Evolutionary conservation across 1,284 basidiomycete genomes (phyloP), one percentile per base, ranked within the genome.

Genomic region (Cutaneotrichosporon sp.): DNA sequence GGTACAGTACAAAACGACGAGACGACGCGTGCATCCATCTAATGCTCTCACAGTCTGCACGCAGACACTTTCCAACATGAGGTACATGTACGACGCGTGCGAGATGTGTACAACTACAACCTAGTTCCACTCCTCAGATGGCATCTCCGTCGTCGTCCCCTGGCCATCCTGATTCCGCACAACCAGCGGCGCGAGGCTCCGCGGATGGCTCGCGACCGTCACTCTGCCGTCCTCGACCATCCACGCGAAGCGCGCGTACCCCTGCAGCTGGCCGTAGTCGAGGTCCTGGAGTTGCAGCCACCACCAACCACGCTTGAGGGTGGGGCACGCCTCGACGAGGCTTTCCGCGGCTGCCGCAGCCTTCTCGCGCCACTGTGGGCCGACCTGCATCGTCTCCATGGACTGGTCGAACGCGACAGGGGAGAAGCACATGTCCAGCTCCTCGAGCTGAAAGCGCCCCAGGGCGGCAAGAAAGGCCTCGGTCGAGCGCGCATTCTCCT

Each of bases 11-110:
- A n/a, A n/a, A n/a, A n/a, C n/a, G n/a, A n/a, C n/a, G n/a, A n/a
- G n/a, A n/a, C n/a, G n/a, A n/a, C n/a, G n/a, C n/a, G n/a, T n/a
- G n/a, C n/a, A n/a, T n/a, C n/a, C n/a, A n/a, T n/a, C n/a, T n/a
- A n/a, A n/a, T n/a, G n/a, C n/a, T n/a, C n/a, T n/a, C n/a, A n/a
- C n/a, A n/a, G n/a, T n/a, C 9, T 95, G 92, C 18, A 88, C 86
- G 63, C 94, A 92, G 33, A 95, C n/a, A n/a, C n/a, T n/a, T n/a
- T n/a, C n/a, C n/a, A n/a, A n/a, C 90, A 92, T 91, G 64, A 91
- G 85, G 75, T 94, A 92, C 29, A 29, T 29, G 9, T 9, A 29
- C 29, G 29, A 9, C 16, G 6, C 2, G n/a, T 1, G n/a, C 18
- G 20, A 47, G 18, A 5, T 20, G 22, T 45, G 20, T 13, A 47